Evolutionary conservation across 306 rosid species (phyloP).

Genomic region (Citrullus amarus): DNA sequence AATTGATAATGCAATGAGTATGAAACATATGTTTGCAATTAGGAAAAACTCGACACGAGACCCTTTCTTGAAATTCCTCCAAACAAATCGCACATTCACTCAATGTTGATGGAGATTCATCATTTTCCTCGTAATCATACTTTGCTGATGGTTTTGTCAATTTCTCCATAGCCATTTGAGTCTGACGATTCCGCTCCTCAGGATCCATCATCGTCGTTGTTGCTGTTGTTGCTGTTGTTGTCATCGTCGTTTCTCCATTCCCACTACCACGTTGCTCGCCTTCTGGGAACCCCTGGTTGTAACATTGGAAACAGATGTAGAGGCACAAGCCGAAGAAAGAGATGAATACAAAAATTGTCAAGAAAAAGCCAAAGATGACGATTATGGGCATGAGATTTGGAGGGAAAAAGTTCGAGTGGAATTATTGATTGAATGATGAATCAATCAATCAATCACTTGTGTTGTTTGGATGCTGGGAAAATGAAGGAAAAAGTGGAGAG

Average conservation of each 20-base stretch:
- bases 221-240: not conserved
- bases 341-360: conserved; percentile 3
- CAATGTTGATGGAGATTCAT: not conserved
- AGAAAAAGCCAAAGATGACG: conserved; percentile 3
- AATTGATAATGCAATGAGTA: conserved; percentile 25
- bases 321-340: conserved; percentile 1
- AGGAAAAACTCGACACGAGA: conserved; percentile 24
- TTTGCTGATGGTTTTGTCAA: conserved; percentile 6
- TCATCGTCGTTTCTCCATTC: not conserved
- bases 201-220: not conserved
- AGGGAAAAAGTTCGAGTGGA: not conserved
- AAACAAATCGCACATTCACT: conserved; percentile 39
- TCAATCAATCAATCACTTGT: not conserved
- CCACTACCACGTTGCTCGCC: not conserved
- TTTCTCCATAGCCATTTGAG: conserved; percentile 6
- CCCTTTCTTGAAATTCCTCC: conserved; percentile 29
- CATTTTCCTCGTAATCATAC: not conserved
- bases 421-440: not conserved
- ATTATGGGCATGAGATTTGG: not conserved
- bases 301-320: conserved; percentile 3
- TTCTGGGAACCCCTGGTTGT: not conserved
- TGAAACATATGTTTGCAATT: conserved; percentile 41
- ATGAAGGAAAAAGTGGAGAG: not conserved
- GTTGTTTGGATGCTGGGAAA: conserved; percentile 6
- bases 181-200: not conserved